Conservation (phyloP, 116 monocot species). For the Cymodocea nodosa region DNA sequence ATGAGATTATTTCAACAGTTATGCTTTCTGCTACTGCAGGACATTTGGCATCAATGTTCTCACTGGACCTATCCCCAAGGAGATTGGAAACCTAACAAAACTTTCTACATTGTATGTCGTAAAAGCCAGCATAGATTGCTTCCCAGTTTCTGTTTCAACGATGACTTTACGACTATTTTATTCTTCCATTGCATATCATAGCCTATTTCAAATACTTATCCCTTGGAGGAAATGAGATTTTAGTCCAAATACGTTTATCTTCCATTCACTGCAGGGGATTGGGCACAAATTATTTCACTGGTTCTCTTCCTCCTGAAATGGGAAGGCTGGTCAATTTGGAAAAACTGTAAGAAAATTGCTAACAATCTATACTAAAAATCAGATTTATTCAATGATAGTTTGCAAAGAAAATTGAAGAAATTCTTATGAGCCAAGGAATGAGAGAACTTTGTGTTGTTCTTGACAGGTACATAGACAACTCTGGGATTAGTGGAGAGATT, state of each 20-base stretch:
- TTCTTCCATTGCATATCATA: too few species aligned
- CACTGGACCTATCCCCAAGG: constrained; percentile 15
- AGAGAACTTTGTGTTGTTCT: neutral
- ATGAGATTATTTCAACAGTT: neutral
- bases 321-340: neutral
- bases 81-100: constrained; percentile 6
- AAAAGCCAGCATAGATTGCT: neutral
- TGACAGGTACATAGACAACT: neutral
- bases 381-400: too few species aligned
- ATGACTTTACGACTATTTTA: neutral
- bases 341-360: neutral
- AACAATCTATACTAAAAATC: too few species aligned
- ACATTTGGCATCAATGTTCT: constrained; percentile 5
- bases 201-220: too few species aligned
- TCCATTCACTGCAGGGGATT: neutral
- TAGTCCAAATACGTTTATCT: neutral
- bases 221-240: too few species aligned
- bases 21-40: neutral
- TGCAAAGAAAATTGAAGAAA: too few species aligned
- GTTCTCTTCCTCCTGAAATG: neutral
- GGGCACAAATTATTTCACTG: constrained; percentile 3
- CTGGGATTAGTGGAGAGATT: constrained; percentile 2
- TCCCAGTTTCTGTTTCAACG: neutral
- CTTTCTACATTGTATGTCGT: neutral
- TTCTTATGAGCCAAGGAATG: too few species aligned